phyloP scores from a whole-genome alignment of 225 moss, liverwort and hornwort species.

The Antitrichia curtipendula region DNA sequence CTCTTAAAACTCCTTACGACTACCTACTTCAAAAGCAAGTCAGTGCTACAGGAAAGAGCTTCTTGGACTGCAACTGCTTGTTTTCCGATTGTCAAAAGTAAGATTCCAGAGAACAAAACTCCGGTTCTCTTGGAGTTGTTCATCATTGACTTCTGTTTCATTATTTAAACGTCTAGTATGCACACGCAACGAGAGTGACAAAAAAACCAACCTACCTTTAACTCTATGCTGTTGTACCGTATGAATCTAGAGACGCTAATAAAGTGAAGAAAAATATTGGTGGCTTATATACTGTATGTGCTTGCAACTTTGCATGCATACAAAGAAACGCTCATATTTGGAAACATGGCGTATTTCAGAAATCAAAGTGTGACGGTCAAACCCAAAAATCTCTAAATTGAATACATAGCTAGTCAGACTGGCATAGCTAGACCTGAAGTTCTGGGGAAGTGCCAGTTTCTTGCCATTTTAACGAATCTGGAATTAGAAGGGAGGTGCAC shows the following conservation, averaged over 20 bases:
- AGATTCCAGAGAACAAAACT: neutral
- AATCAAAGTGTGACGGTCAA: neutral
- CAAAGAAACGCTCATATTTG: neutral
- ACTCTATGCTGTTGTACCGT: neutral
- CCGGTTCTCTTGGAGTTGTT: neutral
- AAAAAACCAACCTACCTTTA: neutral
- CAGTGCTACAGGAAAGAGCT: neutral
- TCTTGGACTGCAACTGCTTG: neutral
- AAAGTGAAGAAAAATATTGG: neutral
- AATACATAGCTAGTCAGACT: neutral
- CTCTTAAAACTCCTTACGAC: neutral
- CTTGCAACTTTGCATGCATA: neutral
- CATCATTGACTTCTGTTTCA: neutral
- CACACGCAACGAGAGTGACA: neutral
- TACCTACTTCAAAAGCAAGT: neutral
- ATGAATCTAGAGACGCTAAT: neutral
- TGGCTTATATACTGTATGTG: neutral
- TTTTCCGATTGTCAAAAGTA: too few relatives aligned
- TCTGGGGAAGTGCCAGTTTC: too few relatives aligned
- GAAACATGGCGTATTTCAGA: neutral
- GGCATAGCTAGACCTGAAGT: neutral
- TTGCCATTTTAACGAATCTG: neutral
- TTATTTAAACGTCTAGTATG: neutral
- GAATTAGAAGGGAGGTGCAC: neutral
- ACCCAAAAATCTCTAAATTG: too few relatives aligned